Evolutionary conservation across 345 rosid genomes (phyloP).

Genomic region (Citrus sp.): DNA sequence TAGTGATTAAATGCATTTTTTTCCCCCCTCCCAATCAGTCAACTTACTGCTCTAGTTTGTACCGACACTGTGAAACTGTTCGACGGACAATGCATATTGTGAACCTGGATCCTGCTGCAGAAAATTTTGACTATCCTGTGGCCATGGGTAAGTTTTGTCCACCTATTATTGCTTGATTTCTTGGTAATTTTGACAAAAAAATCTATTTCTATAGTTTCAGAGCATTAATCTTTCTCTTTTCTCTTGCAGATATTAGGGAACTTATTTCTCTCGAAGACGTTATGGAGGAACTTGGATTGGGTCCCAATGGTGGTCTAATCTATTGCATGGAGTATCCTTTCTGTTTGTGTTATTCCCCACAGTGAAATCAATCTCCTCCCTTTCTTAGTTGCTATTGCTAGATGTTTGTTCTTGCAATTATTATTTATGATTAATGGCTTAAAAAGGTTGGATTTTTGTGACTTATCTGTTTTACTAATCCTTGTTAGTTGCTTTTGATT

Average conservation of each 20-base stretch:
- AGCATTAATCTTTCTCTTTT: neutral
- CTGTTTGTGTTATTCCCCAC: constrained; percentile 5
- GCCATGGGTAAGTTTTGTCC: constrained; percentile 59
- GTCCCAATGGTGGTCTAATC: constrained; percentile 88
- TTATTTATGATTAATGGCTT: neutral
- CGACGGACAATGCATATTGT: constrained; percentile 67
- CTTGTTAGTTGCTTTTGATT: neutral
- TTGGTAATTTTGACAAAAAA: neutral
- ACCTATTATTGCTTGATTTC: neutral
- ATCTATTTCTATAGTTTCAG: neutral
- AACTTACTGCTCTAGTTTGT: constrained; percentile 81
- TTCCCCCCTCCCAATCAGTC: constrained; percentile 43
- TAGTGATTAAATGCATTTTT: neutral
- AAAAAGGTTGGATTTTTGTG: neutral
- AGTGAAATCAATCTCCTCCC: neutral
- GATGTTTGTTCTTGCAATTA: neutral
- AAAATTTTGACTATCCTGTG: constrained; percentile 82
- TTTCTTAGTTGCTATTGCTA: neutral
- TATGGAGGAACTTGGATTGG: constrained; percentile 84
- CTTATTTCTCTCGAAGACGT: constrained; percentile 87
- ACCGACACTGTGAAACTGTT: constrained; percentile 61
- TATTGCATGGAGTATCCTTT: constrained; percentile 98
- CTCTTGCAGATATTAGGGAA: constrained; percentile 75
- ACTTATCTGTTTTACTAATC: neutral
- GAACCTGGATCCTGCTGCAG: constrained; percentile 94